A percentile compares a stretch with the other conserved stretches of the same genome.
phyloP scores from a whole-genome alignment of 306 rosid genomes.

The Begonia loranthoides region DNA sequence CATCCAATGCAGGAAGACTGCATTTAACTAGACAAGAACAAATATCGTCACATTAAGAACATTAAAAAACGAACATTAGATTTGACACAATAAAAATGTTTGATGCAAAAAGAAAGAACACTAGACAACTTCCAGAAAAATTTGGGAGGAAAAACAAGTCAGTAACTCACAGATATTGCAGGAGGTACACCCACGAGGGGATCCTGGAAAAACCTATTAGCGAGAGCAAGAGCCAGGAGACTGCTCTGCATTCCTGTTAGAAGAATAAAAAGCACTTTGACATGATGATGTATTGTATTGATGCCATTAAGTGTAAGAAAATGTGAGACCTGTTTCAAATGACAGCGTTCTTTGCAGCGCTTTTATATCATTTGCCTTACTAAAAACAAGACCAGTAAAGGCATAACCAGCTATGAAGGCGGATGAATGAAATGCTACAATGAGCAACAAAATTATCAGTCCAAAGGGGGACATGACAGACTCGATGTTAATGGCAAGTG shows the following conservation, averaged over 20 bases:
- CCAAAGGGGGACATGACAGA: conserved; percentile 73
- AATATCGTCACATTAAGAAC: no score
- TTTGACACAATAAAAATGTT: no score
- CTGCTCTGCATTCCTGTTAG: conserved; percentile 94
- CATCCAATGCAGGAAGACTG: no score
- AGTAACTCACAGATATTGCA: conserved; percentile 72
- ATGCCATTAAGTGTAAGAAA: conserved; percentile 7
- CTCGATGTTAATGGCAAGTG: conserved; percentile 74
- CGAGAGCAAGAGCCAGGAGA: conserved; percentile 93
- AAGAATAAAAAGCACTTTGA: conserved; percentile 7
- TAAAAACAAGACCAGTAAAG: conserved; percentile 55
- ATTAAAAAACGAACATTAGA: no score
- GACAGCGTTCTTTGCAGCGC: conserved; percentile 83
- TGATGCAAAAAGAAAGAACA: no score
- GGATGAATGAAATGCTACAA: conserved; percentile 56
- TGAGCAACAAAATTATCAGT: conserved; percentile 37
- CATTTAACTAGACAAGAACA: no score
- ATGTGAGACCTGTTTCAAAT: conserved; percentile 65
- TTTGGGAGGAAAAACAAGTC: neutral
- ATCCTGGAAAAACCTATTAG: conserved; percentile 77
- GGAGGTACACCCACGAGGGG: conserved; percentile 80
- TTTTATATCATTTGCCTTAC: conserved; percentile 40
- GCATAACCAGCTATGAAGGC: conserved; percentile 67
- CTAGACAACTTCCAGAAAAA: no score
- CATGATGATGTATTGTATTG: conserved; percentile 4